Evolutionary conservation across 2,329 filamentous ascomycete genomes (phyloP).

Genomic region (Fusarium sp.): DNA sequence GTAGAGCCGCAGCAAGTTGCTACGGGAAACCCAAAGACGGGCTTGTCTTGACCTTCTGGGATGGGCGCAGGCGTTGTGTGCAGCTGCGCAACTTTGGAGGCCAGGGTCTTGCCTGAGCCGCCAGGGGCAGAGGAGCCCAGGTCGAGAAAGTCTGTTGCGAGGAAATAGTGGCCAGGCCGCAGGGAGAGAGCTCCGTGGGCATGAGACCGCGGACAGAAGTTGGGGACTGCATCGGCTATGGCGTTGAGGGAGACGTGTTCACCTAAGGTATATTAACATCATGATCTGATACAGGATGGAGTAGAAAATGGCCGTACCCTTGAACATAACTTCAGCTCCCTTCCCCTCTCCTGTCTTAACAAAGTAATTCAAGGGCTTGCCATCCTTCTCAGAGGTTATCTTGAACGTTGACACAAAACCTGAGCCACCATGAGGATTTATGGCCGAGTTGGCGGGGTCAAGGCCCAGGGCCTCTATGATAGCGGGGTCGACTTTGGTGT

Average conservation of each 20-base stretch:
- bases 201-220: slow-evolving; percentile 80
- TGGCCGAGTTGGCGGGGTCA: slow-evolving; percentile 71
- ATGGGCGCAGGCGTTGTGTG: slow-evolving; percentile 81
- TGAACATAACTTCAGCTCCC: slow-evolving; percentile 76
- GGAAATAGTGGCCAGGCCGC: slow-evolving; percentile 66
- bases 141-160: slow-evolving; percentile 85
- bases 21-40: slow-evolving; percentile 86
- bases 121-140: slow-evolving; percentile 61
- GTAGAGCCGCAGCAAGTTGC: slow-evolving; percentile 90
- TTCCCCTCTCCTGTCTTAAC: slow-evolving; percentile 76
- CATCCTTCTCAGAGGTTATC: slow-evolving; percentile 61
- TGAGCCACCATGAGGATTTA: slow-evolving; percentile 74
- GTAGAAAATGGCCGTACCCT: slow-evolving; percentile 60
- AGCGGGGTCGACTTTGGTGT: slow-evolving; percentile 31
- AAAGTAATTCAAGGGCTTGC: slow-evolving; percentile 71
- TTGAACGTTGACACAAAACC: slow-evolving; percentile 78
- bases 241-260: slow-evolving; percentile 89
- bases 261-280: slow-evolving; percentile 60
- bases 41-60: slow-evolving; percentile 68
- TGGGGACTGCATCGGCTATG: slow-evolving; percentile 78
- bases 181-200: slow-evolving; percentile 74
- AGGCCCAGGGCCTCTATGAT: slow-evolving; percentile 61
- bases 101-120: slow-evolving; percentile 70
- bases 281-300: slow-evolving; percentile 11
- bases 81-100: slow-evolving; percentile 81